phyloP scores from a whole-genome alignment of 768 basidiomycete species.

The Russula ochroleuca region DNA sequence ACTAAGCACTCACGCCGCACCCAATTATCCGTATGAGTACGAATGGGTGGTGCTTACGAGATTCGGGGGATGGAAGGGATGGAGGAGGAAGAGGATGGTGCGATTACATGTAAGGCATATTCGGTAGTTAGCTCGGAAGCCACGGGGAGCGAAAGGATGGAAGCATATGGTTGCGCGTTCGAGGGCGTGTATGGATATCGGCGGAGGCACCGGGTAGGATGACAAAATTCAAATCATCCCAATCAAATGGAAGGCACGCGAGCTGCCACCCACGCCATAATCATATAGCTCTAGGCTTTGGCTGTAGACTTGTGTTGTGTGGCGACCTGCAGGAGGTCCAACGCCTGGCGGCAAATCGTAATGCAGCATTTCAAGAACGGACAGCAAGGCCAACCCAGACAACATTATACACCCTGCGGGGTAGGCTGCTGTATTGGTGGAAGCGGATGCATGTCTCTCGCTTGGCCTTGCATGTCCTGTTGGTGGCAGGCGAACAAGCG shows the following conservation, averaged over 20 bases:
- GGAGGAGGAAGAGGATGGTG: background rate
- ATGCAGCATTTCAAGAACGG: constrained; percentile 12
- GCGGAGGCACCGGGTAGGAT: background rate
- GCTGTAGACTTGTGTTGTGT: constrained; percentile 2
- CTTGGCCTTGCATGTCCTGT: constrained; percentile 29
- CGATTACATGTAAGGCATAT: constrained; percentile 16
- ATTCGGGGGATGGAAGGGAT: background rate
- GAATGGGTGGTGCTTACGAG: background rate
- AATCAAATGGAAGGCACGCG: background rate
- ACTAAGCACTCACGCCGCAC: constrained; percentile 4
- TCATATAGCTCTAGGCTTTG: constrained; percentile 1
- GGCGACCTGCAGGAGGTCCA: constrained; percentile 1
- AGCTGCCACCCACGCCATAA: background rate
- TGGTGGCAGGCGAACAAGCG: background rate
- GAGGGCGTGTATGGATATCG: background rate
- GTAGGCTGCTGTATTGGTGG: constrained; percentile 28
- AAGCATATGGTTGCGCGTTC: constrained; percentile 4
- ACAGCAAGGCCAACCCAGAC: background rate
- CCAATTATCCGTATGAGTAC: background rate
- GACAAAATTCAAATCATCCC: background rate
- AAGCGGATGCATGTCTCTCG: constrained; percentile 26
- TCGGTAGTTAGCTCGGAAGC: constrained; percentile 12
- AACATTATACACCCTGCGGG: constrained; percentile 26
- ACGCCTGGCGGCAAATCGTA: background rate
- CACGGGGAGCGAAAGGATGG: background rate